phyloP scores from a whole-genome alignment of 768 basidiomycete species.

The Podaxis sp. region DNA sequence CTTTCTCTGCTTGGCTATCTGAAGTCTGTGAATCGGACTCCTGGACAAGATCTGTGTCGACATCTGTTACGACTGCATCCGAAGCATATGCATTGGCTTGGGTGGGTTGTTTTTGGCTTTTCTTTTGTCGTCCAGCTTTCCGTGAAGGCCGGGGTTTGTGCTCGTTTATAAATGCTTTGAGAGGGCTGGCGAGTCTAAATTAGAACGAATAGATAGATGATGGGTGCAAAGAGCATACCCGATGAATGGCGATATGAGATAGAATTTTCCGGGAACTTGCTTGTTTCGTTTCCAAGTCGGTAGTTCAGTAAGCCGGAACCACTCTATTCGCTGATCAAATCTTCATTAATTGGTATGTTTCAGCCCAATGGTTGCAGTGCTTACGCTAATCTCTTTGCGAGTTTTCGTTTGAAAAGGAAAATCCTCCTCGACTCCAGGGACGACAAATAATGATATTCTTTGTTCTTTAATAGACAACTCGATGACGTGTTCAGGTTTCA shows the following conservation, averaged over 20 bases:
- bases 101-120: slow-evolving; percentile 11
- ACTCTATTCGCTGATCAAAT: slow-evolving; percentile 81
- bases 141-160: slow-evolving; percentile 48
- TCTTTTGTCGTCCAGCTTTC: slow-evolving; percentile 33
- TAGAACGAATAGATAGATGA: slow-evolving; percentile 13
- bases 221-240: slow-evolving; percentile 43
- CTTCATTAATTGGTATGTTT: slow-evolving; percentile 5
- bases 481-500: slow-evolving; percentile 69
- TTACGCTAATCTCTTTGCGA: slow-evolving; percentile 96
- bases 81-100: slow-evolving; percentile 15
- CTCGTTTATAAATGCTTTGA: slow-evolving; percentile 70
- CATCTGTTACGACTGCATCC: slow-evolving; percentile 16
- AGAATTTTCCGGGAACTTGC: slow-evolving; percentile 77
- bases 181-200: slow-evolving; percentile 35
- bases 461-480: slow-evolving; percentile 89
- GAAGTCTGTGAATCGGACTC: slow-evolving; percentile 71
- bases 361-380: slow-evolving; percentile 21
- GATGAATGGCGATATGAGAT: slow-evolving; percentile 94
- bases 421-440: slow-evolving; percentile 84
- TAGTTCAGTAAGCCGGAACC: slow-evolving; percentile 87
- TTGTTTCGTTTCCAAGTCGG: slow-evolving; percentile 91
- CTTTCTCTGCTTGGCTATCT: slow-evolving; percentile 35
- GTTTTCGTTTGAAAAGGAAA: slow-evolving; percentile 92
- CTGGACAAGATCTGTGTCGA: slow-evolving; percentile 38
- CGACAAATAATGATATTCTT: slow-evolving; percentile 86